These are phyloP conservation scores for Vickermania spadyakhi DNA, from an alignment of 208 protist species.

Conservation along the genomic window DNA sequence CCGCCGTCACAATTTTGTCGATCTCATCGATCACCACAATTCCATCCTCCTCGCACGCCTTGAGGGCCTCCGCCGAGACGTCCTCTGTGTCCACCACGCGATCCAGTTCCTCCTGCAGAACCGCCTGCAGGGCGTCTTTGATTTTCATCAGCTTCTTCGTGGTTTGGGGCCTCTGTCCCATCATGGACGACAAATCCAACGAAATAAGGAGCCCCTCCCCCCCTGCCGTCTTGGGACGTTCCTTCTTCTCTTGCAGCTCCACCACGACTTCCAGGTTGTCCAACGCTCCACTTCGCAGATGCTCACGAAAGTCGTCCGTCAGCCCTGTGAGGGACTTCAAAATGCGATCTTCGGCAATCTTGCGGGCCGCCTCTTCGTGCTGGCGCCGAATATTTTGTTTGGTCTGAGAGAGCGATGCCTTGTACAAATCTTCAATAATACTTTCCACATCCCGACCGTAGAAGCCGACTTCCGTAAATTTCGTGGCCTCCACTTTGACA, in stretches of 20 bases:
- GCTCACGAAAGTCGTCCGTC: conserved; percentile 90
- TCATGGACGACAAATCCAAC: conserved; percentile 79
- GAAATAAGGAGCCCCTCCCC: conserved; percentile 83
- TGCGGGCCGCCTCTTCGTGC: conserved; percentile 74
- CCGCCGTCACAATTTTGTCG: conserved; percentile 95
- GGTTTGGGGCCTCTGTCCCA: conserved; percentile 61
- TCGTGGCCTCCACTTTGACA: conserved; percentile 98
- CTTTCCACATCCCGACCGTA: conserved; percentile 95
- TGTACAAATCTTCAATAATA: conserved; percentile 96
- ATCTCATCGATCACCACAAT: conserved; percentile 99
- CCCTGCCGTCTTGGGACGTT: conserved; percentile 69
- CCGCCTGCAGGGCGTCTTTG: conserved; percentile 87
- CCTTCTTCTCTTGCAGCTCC: conserved; percentile 88
- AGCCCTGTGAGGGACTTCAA: conserved; percentile 79
- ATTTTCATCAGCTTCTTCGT: conserved; percentile 92
- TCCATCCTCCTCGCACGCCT: conserved; percentile 94
- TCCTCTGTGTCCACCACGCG: conserved; percentile 92
- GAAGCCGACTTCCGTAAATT: conserved; percentile 98
- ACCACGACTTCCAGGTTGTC: conserved; percentile 91
- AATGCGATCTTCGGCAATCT: conserved; percentile 86
- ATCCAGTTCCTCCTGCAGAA: conserved; percentile 91
- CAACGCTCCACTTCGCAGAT: conserved; percentile 87
- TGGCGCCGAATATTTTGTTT: conserved; percentile 88
- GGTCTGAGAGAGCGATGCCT: conserved; percentile 87
- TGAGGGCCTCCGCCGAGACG: conserved; percentile 90